Base-by-base conservation (phyloP, 352 stramenopile genomes). In the Phytophthora pistaciae region DNA sequence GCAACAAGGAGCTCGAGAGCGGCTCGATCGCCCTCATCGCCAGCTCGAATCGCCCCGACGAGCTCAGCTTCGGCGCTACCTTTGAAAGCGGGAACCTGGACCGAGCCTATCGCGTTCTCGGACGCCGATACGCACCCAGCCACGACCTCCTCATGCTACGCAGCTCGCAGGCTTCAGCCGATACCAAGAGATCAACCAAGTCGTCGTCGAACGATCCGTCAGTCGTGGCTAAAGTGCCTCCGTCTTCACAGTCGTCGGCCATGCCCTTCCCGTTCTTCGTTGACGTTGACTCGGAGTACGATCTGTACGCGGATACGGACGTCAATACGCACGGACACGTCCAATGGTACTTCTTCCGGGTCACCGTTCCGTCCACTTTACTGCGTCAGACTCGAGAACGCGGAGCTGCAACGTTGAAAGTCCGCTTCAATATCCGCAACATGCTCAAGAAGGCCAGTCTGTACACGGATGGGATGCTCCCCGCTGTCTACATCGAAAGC, bases 321-420 rank as follows among this genome's bases (percentile, higher is more conserved):
- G 54, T 92, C 5, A 86, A 85, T 59, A 93, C 87, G 3, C 78
- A 89, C 31, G 87, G 87, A 18, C 87, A 96, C 65, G 87, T 96
- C 58, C 92, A 97, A 74, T 98, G 92, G 91, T 98, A 94, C 65
- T 97, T 96, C 59, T 98, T 97, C 67, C 76, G 82, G 10, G 81
- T 84, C 0, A 75, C 56, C 0, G 27, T 88, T 20, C 72, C 78
- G 1, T 27, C 65, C 9, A 54, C 57, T 21, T 44, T 71, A 23
- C 56, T 52, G 20, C 66, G 60, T 38, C 63, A 63, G 60, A 57
- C 64, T 25, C 68, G 56, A 55, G 64, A 70, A 40, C 46, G 61
- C 13, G 70, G 72, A 10, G 59, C 68, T 64, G 9, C 55, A 18
- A 59, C 31, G 11, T n/a, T 88, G 38, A 76, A 52, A 31, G 82